Percentiles rank a stretch among this genome's conserved stretches.
Evolutionary conservation across 495 filamentous ascomycete species (phyloP).

Genomic region (Annulohypoxylon stygium): DNA sequence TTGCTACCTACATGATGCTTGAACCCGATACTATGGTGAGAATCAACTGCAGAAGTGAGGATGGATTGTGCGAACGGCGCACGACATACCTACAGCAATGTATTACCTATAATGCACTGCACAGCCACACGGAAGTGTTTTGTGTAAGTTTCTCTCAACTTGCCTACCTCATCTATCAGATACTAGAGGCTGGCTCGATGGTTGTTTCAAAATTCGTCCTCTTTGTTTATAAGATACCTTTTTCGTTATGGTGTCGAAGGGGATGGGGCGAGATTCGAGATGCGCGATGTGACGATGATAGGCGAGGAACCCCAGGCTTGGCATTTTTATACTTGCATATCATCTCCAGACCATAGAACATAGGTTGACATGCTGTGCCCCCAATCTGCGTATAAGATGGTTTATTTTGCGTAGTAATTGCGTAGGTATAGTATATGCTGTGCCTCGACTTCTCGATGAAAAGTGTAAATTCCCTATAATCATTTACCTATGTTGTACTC

Average conservation of each 20-base stretch:
- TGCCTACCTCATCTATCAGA: slow-evolving; percentile 10
- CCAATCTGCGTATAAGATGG: slow-evolving; percentile 13
- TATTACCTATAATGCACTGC: neutral
- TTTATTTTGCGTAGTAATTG: neutral
- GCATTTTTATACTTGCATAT: slow-evolving; percentile 21
- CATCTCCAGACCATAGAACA: slow-evolving; percentile 2
- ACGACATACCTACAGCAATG: slow-evolving; percentile 1
- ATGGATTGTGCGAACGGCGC: slow-evolving; percentile 4
- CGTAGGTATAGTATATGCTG: slow-evolving; percentile 16
- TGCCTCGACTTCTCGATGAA: slow-evolving; percentile 5
- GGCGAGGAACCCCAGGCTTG: slow-evolving; percentile 34
- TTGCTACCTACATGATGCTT: slow-evolving; percentile 1
- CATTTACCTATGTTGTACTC: neutral
- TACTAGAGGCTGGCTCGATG: slow-evolving; percentile 4
- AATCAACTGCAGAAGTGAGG: slow-evolving; percentile 14
- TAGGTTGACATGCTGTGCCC: slow-evolving; percentile 34
- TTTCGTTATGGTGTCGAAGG: slow-evolving; percentile 10
- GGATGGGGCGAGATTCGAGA: slow-evolving; percentile 4
- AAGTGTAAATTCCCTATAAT: slow-evolving; percentile 10
- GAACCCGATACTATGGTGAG: slow-evolving; percentile 33
- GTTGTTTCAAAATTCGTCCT: neutral
- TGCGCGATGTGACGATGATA: slow-evolving; percentile 23
- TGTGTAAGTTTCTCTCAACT: slow-evolving; percentile 4
- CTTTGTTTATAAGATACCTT: neutral
- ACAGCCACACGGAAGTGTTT: slow-evolving; percentile 37